phyloP scores from a whole-genome alignment of 768 basidiomycete species.

The Clavulina sp. region DNA sequence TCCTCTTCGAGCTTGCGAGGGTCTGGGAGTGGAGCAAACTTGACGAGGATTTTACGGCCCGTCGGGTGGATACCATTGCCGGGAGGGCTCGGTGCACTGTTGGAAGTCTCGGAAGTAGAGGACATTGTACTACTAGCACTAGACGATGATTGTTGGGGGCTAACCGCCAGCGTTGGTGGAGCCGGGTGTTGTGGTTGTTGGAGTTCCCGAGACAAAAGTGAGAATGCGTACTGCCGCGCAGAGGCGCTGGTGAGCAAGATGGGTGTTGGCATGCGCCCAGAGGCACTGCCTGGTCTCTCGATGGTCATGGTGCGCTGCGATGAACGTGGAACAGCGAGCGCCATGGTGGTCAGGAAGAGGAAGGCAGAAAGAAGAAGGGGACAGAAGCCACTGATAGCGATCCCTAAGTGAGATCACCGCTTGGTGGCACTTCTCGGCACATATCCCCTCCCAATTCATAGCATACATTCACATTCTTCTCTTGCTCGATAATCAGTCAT shows the following conservation, averaged over 20 bases:
- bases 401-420: no score
- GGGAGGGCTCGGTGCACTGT: constrained; percentile 5
- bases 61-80: constrained; percentile 3
- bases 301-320: no score
- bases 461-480: no score
- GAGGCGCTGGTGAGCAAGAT: neutral
- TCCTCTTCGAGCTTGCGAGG: constrained; percentile 23
- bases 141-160: neutral
- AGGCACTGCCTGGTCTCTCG: neutral
- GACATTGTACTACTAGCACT: no score
- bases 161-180: constrained; percentile 5
- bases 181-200: constrained; percentile 2
- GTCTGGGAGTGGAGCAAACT: constrained; percentile 79
- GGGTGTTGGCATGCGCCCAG: no score
- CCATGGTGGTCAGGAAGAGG: neutral
- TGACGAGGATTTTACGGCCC: constrained; percentile 35
- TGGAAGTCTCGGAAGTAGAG: neutral
- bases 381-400: neutral
- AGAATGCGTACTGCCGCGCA: no score
- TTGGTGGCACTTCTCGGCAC: no score
- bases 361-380: neutral
- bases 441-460: no score
- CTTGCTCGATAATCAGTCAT: no score
- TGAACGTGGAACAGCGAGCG: neutral
- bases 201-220: no score